Evolutionary conservation across 2,329 filamentous ascomycete genomes (phyloP), one percentile per base, ranked within the genome.

Genomic region (Aspergillus tamarii): DNA sequence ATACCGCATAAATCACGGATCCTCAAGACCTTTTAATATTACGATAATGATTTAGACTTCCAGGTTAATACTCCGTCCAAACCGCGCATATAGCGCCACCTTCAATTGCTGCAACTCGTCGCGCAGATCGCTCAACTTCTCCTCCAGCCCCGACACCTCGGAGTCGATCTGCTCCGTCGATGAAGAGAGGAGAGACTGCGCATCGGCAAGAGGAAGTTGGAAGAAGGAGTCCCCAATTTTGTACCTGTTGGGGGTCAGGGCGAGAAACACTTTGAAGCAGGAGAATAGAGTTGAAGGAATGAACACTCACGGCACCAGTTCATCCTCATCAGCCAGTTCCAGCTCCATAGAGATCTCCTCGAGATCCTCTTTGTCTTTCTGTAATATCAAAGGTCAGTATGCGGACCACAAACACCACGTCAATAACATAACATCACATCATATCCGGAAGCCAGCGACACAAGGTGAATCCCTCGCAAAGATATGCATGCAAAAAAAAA

Each of bases 281-380:
- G 34, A 28, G 61, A 23, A 16, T 7, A 14, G 23, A 23, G 41
- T 26, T 23, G 23, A 23, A 23, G 21, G 39, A 50, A n/a, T 56
- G 48, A 70, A 60, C 58, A 82, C 89, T 77, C 85, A 97, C 91
- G 92, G 94, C 26, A 99, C 89, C 74, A 91, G 89, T 59, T 97
- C 93, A 72, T 98, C 94, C 78, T 99, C 95, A 77, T 98, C 94
- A 59, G 93, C 92, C 21, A 99, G 88, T 81, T 99, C 95, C 54
- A 99, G 85, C 78, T 99, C 95, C 60, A 86, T 92, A 2, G 90
- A 91, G 60, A 99, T 87, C 78, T 99, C 95, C 76, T 98, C 94
- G 4, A 98, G 87, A 75, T 98, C 95, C 80, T 99, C 95, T 82
- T 97, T 98, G 79, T 98, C 94, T 83, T 98, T 98, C 94, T 98